Conservation (phyloP, 768 basidiomycete species). For the Suillus subalutaceus region DNA sequence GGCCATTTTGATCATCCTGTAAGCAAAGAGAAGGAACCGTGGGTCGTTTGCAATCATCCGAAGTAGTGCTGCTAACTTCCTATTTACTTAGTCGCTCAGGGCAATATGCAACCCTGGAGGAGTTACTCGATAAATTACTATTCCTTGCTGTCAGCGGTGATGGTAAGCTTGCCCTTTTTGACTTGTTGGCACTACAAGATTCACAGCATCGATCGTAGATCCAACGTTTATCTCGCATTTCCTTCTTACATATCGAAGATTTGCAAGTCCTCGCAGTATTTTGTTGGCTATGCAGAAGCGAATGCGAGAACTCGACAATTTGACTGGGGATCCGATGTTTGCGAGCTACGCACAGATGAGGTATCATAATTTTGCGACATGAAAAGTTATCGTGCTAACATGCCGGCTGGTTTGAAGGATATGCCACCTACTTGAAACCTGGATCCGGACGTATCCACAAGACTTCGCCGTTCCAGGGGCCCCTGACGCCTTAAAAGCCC, state of each 20-base stretch:
- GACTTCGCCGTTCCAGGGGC: constrained; percentile 83
- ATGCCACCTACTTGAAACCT: constrained; percentile 75
- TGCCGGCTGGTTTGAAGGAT: constrained; percentile 49
- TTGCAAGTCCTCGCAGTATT: constrained; percentile 76
- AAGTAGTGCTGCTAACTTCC: constrained; percentile 15
- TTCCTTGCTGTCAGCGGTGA: constrained; percentile 86
- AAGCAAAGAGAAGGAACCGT: constrained; percentile 55
- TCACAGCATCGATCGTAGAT: constrained; percentile 47
- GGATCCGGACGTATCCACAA: constrained; percentile 74
- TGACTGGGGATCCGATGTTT: constrained; percentile 80
- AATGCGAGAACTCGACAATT: constrained; percentile 74
- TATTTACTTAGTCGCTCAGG: constrained; percentile 48
- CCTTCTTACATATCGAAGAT: constrained; percentile 81
- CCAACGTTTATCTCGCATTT: constrained; percentile 79
- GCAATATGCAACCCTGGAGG: constrained; percentile 77
- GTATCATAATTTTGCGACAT: constrained; percentile 38
- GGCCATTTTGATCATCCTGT: constrained; percentile 25
- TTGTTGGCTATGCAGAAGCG: constrained; percentile 89
- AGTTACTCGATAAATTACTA: constrained; percentile 78
- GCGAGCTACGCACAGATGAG: constrained; percentile 89
- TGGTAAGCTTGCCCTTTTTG: constrained; percentile 45
- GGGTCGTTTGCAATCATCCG: constrained; percentile 26
- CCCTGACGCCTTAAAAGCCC: constrained; percentile 68
- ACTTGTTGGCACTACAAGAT: constrained; percentile 12
- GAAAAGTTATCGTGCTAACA: constrained; percentile 13